Evolutionary conservation across 371 early-diverging fungal species (phyloP).

Genomic region (Polyrhizophydium stewartii): DNA sequence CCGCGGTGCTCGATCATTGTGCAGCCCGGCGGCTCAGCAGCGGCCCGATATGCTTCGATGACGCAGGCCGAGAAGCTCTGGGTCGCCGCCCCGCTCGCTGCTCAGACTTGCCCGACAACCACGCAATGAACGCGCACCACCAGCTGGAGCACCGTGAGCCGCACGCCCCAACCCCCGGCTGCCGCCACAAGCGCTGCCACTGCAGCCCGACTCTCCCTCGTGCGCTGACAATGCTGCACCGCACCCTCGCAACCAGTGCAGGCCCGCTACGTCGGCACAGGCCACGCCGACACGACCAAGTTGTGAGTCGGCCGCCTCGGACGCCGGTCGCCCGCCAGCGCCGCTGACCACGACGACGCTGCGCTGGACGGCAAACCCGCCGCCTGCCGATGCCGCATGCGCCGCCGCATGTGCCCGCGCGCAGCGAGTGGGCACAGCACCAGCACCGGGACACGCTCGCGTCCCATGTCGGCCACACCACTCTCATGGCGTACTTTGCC

Average conservation of each 20-base stretch:
- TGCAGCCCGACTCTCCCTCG: neutral
- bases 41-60: too few relatives aligned
- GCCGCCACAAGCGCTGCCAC: neutral
- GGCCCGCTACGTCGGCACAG: constrained; percentile 86
- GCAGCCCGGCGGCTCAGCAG: too few relatives aligned
- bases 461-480: constrained; percentile 71
- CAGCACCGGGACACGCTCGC: constrained; percentile 83
- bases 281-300: constrained; percentile 89
- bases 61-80: too few relatives aligned
- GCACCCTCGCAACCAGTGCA: constrained; percentile 56
- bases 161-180: neutral
- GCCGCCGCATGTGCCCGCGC: neutral
- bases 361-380: too few relatives aligned
- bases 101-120: too few relatives aligned
- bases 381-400: too few relatives aligned
- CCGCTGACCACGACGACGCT: too few relatives aligned
- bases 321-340: neutral
- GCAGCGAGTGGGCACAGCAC: constrained; percentile 80
- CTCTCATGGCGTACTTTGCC: constrained; percentile 69
- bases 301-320: constrained; percentile 48
- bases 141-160: constrained; percentile 2
- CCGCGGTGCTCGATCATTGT: too few relatives aligned
- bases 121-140: neutral
- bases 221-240: constrained; percentile 1
- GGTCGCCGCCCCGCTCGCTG: too few relatives aligned